Evolutionary conservation across 176 grass and related monocot species (phyloP), one percentile per base, ranked within the genome.

Genomic region (Juncus inflexus): DNA sequence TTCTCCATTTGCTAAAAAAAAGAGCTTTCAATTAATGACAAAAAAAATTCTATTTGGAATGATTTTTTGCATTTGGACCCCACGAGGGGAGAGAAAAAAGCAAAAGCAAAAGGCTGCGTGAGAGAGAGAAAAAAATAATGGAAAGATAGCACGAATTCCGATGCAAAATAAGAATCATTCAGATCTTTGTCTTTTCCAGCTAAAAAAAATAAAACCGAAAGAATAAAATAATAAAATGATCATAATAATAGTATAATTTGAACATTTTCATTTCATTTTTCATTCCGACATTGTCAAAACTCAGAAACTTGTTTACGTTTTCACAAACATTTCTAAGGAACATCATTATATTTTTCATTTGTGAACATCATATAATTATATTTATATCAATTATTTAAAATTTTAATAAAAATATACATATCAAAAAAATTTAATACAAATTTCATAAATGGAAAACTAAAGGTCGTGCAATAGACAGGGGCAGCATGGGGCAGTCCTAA

Each of bases 171-270:
- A 60, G 78, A 61, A 90, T 86, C 79, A 62, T 67, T 79, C 79
- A 79, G 62, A 83, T 86, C 87, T 79, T 76, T 86, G 83, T 86
- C 87, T 42, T 77, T 58, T 2, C 65, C 51, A 57, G 49, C 16
- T 78, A 19, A 72, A 63, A 58, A 11, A 54, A 4, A 55, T 55
- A 28, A 28, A 28, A 37, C 37, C 4, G 8, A 4, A 16, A 55
- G 28, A 56, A 69, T 49, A 55, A 69, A 41, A 12, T 35, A 54
- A 28, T 28, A 28, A 28, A 1, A 28, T 28, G 19, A 28, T 28
- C 19, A 28, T 28, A 69, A 69, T 55, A 36, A n/a, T 41, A 19
- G 41, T 64, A 43, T 64, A 13, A 53, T 53, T 64, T 64, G n/a
- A n/a, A n/a, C n/a, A n/a, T n/a, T n/a, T n/a, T n/a, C n/a, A n/a